phyloP scores from a whole-genome alignment of 169 alveolate species.

The Eimeria maxima region DNA sequence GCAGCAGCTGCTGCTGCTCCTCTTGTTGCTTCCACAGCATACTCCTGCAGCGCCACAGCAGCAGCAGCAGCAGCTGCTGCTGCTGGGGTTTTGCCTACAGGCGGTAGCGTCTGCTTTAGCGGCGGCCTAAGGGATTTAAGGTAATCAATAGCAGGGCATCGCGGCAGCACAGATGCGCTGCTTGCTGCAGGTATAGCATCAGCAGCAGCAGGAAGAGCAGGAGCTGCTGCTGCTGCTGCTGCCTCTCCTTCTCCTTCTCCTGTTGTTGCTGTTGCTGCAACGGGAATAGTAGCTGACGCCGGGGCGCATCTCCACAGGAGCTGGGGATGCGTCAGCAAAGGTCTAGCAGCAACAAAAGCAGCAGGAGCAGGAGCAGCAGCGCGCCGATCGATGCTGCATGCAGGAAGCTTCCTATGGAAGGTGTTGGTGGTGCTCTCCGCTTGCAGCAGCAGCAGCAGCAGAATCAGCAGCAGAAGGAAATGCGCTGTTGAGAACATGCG shows the following conservation, averaged over 20 bases:
- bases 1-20: slow-evolving; percentile 71
- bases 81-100: slow-evolving; percentile 20
- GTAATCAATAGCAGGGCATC: not conserved
- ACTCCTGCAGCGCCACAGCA: slow-evolving; percentile 68
- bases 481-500: not conserved
- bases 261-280: not conserved
- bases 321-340: not conserved
- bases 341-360: not conserved
- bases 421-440: not conserved
- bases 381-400: not conserved
- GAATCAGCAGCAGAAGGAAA: not conserved
- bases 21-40: slow-evolving; percentile 29
- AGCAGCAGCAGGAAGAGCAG: not conserved
- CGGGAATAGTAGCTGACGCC: not conserved
- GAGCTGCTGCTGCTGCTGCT: not conserved
- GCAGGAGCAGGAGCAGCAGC: not conserved
- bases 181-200: not conserved
- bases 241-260: not conserved
- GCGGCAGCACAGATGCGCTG: slow-evolving; percentile 2
- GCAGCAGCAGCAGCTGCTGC: slow-evolving; percentile 74
- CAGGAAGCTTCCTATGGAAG: not conserved
- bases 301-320: not conserved
- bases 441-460: slow-evolving; percentile 16
- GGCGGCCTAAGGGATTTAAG: slow-evolving; percentile 44
- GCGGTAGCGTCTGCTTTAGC: slow-evolving; percentile 70